These are phyloP conservation scores for Phascolomyces articulosus DNA, from an alignment of 371 early-diverging fungal genomes.

Conservation along the genomic window DNA sequence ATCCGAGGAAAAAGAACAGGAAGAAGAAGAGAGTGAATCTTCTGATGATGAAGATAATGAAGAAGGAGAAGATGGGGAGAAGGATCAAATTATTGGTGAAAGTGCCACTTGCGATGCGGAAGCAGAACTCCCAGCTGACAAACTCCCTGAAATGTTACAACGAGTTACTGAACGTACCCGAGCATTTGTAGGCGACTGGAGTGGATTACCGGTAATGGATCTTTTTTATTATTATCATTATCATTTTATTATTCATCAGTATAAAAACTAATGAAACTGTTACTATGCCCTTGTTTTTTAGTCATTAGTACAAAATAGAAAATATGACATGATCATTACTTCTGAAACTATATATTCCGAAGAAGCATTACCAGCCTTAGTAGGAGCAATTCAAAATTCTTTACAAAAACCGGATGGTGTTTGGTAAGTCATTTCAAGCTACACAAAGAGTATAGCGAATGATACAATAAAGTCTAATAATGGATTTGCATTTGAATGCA, in stretches of 20 bases:
- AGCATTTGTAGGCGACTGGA: constrained; percentile 79
- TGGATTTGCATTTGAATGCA: too few species aligned
- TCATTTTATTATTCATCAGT: too few species aligned
- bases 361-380: constrained; percentile 62
- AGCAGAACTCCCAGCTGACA: constrained; percentile 50
- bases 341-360: constrained; percentile 92
- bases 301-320: constrained; percentile 14
- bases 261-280: not conserved
- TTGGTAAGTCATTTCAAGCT: constrained; percentile 56
- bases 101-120: constrained; percentile 50
- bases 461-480: not conserved
- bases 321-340: constrained; percentile 88
- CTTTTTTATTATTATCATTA: not conserved
- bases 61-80: constrained; percentile 59
- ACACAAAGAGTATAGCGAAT: too few species aligned
- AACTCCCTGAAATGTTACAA: constrained; percentile 38
- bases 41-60: constrained; percentile 51
- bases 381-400: constrained; percentile 65
- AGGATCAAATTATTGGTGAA: constrained; percentile 47
- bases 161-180: constrained; percentile 48
- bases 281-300: not conserved
- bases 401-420: constrained; percentile 67
- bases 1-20: constrained; percentile 23
- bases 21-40: constrained; percentile 8
- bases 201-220: constrained; percentile 43